Evolutionary conservation across 176 grass and related monocot genomes (phyloP).

Genomic region (Triticum timopheevii): DNA sequence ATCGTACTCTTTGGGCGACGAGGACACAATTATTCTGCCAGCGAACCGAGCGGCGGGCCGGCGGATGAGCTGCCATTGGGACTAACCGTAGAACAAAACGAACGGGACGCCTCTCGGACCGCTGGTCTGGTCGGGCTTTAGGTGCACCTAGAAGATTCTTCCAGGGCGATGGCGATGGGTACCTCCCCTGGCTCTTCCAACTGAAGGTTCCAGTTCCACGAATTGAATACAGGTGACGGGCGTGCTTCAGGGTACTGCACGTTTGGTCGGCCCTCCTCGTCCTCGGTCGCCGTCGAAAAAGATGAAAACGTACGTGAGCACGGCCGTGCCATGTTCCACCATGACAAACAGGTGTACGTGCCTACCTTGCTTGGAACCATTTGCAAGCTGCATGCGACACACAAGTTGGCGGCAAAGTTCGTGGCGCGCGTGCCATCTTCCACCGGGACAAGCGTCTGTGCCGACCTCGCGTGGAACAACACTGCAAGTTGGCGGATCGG

Average conservation of each 20-base stretch:
- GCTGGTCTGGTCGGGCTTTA: neutral
- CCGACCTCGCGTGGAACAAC: neutral
- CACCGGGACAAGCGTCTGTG: neutral
- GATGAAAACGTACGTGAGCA: neutral
- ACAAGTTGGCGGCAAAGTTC: too few relatives aligned
- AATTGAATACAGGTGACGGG: slow-evolving; percentile 4
- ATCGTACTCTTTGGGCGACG: too few relatives aligned
- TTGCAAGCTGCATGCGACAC: too few relatives aligned
- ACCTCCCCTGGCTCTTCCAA: neutral
- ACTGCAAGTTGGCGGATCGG: neutral
- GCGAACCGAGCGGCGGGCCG: neutral
- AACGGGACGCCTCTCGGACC: neutral
- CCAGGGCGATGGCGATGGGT: neutral
- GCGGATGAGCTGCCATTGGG: neutral
- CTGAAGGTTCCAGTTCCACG: neutral
- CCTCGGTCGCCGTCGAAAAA: slow-evolving; percentile 1
- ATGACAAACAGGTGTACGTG: too few relatives aligned
- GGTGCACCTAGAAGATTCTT: slow-evolving; percentile 8
- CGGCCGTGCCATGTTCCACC: too few relatives aligned
- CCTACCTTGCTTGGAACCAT: too few relatives aligned
- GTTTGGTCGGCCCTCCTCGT: neutral
- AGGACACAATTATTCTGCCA: neutral
- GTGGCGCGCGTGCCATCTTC: neutral
- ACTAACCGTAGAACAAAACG: neutral
- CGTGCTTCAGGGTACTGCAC: neutral